Evolutionary conservation across 257 asterid genomes (phyloP), one percentile per base, ranked within the genome.

Genomic region (Solanum ossicruentum): DNA sequence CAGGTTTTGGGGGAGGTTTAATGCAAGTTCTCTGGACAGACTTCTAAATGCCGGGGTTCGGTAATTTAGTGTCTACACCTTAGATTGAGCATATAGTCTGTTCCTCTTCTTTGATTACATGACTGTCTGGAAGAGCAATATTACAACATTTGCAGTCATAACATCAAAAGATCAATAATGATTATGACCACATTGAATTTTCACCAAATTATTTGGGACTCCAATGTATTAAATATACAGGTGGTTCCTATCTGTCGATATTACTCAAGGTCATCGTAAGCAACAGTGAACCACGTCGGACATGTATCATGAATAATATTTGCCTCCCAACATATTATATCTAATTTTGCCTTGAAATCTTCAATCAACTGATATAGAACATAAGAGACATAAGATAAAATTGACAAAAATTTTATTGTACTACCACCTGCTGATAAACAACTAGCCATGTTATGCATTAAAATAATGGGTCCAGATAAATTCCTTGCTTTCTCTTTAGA

Each of bases 1-100:
- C 91, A 96, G 99, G 99, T 85, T 96, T 96, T 81, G 95, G 99
- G 99, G 99, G 99, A 86, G 99, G 99, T 79, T 90, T 97, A 95
- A 97, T 51, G 80, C 91, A 58, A 91, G 94, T 84, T 67, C 93
- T 77, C 85, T 97, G 93, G 92, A 95, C 87, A 92, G 87, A 83
- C 99, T 97, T 90, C 93, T 97, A 56, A 88, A 91, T 2, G 98
- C 99, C 56, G 99, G 99, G 85, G 99, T 89, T 84, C 98, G 99
- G 99, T 95, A 85, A 67, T 85, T 85, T 47, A 43, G 85, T 63
- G n/a, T 66, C 79, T 81, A 51, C 61, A 83, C 5, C 58, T 73
- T 60, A 13, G 82, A 77, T 23, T 26, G 45, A 49, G 82, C 60
- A 21, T 32, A 67, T 16, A 16, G 13, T 75, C 21, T 75, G 43